phyloP scores from a whole-genome alignment of 345 rosid genomes.

The Eucalyptus paniculata region DNA sequence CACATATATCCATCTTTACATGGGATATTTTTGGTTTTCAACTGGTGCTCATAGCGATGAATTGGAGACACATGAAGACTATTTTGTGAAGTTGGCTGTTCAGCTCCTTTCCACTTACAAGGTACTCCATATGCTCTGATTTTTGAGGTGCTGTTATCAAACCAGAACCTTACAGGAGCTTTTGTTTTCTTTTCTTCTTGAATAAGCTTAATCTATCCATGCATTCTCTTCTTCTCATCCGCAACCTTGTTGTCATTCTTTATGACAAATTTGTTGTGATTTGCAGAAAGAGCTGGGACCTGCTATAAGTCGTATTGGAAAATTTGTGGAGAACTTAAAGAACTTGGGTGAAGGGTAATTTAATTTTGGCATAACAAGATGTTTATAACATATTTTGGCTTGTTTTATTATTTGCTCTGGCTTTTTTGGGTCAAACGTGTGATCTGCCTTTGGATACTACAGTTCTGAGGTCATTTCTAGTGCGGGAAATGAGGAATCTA shows the following conservation, averaged over 20 bases:
- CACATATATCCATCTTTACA: not conserved
- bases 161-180: not conserved
- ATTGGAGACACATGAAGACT: slow-evolving; percentile 74
- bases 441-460: slow-evolving; percentile 4
- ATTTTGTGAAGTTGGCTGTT: slow-evolving; percentile 55
- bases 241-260: not conserved
- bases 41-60: slow-evolving; percentile 45
- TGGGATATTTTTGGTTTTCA: not conserved
- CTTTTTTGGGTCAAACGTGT: not conserved
- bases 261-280: not conserved
- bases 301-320: slow-evolving; percentile 50
- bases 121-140: slow-evolving; percentile 17
- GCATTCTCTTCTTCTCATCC: not conserved
- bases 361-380: not conserved
- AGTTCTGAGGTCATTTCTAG: slow-evolving; percentile 41
- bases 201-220: not conserved
- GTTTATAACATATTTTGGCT: not conserved
- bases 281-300: slow-evolving; percentile 78
- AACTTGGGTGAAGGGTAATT: slow-evolving; percentile 55
- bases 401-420: not conserved
- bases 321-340: slow-evolving; percentile 85
- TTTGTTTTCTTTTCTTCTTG: not conserved
- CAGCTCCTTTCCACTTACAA: slow-evolving; percentile 61
- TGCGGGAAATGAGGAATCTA: slow-evolving; percentile 33
- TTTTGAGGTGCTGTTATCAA: not conserved